Conservation (phyloP, 2,329 filamentous ascomycete genomes). For the Coniochaeta hoffmannii region DNA sequence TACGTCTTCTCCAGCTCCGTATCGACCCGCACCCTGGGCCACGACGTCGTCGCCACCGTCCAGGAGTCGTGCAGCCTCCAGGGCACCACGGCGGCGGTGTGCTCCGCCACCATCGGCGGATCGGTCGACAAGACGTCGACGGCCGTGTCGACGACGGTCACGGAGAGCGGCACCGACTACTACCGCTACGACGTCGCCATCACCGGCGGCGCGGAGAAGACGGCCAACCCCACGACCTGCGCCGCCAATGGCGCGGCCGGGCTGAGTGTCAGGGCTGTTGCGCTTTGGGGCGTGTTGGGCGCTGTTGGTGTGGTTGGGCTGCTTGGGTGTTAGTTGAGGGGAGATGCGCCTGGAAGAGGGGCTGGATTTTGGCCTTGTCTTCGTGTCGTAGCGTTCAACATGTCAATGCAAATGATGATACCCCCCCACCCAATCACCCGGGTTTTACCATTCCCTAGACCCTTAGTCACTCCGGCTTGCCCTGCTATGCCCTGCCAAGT, state of each 20-base stretch:
- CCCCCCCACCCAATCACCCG: too few species aligned
- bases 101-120: conserved; percentile 2
- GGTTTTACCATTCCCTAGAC: too few species aligned
- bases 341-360: too few species aligned
- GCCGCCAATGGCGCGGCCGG: background rate
- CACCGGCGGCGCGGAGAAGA: conserved; percentile 12
- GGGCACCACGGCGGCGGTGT: conserved; percentile 7
- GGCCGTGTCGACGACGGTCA: background rate
- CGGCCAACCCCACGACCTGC: conserved; percentile 6
- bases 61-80: conserved; percentile 6
- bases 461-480: too few species aligned
- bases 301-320: conserved; percentile 1
- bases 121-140: background rate
- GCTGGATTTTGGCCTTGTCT: too few species aligned
- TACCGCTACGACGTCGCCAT: conserved; percentile 10
- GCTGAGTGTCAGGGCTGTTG: conserved; percentile 1
- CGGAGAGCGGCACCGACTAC: conserved; percentile 1
- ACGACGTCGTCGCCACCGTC: conserved; percentile 2
- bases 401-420: too few species aligned
- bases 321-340: background rate
- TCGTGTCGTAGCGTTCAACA: too few species aligned
- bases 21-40: background rate
- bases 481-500: too few species aligned
- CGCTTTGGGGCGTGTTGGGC: background rate
- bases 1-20: conserved; percentile 1